A percentile compares a stretch with the other conserved stretches of the same genome.
Evolutionary conservation across 1,284 basidiomycete species (phyloP).

Genomic region (Fomitopsis schrenkii): DNA sequence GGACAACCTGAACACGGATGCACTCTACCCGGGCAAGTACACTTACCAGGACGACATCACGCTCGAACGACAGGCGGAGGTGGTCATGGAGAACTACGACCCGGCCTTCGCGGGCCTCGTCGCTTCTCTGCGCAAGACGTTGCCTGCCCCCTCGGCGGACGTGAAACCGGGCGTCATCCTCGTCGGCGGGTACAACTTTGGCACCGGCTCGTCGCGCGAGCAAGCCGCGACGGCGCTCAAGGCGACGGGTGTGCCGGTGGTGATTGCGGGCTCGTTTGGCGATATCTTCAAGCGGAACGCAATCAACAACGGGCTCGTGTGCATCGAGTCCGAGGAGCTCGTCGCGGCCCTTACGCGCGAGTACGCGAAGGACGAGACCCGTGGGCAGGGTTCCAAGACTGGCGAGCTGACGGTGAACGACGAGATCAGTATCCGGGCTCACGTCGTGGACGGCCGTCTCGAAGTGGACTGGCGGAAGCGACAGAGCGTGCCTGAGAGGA

Average conservation of each 20-base stretch:
- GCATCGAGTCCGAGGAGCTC: constrained; percentile 88
- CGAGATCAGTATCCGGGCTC: constrained; percentile 62
- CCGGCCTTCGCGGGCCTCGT: constrained; percentile 79
- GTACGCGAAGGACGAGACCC: constrained; percentile 69
- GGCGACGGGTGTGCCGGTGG: constrained; percentile 88
- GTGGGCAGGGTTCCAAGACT: constrained; percentile 72
- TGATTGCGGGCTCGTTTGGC: constrained; percentile 95
- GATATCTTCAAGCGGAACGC: constrained; percentile 99
- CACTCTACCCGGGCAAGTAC: constrained; percentile 99
- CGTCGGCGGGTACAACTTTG: constrained; percentile 96
- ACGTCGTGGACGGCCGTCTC: constrained; percentile 68
- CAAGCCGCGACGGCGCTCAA: constrained; percentile 98
- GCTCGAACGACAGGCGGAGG: constrained; percentile 87
- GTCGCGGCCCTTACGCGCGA: constrained; percentile 78
- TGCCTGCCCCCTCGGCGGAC: constrained; percentile 12
- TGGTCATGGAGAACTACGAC: constrained; percentile 99
- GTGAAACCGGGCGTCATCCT: constrained; percentile 65
- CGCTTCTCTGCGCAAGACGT: constrained; percentile 45
- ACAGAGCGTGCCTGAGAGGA: constrained; percentile 24
- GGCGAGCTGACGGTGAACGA: constrained; percentile 82
- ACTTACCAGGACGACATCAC: constrained; percentile 99
- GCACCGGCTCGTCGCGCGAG: constrained; percentile 97
- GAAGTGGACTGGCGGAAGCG: constrained; percentile 38
- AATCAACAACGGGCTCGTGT: constrained; percentile 98
- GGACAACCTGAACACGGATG: constrained; percentile 98